Evolutionary conservation across 306 rosid genomes (phyloP).

Genomic region (Prunus mume): DNA sequence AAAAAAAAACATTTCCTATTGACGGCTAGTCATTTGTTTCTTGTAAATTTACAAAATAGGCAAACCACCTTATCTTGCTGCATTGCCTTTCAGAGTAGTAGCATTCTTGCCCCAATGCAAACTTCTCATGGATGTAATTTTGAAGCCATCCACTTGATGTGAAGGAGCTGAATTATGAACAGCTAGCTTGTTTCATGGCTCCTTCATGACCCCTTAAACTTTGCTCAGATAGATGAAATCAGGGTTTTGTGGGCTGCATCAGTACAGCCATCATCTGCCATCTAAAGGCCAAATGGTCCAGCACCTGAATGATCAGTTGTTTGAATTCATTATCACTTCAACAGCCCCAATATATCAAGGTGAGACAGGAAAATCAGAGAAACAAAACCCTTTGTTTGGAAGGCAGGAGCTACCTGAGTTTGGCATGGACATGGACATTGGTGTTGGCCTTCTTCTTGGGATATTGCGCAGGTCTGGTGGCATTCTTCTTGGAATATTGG

Average conservation of each 20-base stretch:
- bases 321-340: slow-evolving; percentile 8
- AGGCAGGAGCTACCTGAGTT: slow-evolving; percentile 33
- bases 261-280: slow-evolving; percentile 4
- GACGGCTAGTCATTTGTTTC: background rate
- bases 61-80: background rate
- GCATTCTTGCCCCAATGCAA: background rate
- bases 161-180: background rate
- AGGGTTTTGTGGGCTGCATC: slow-evolving; percentile 4
- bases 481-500: slow-evolving; percentile 23
- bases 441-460: background rate
- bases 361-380: background rate
- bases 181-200: background rate
- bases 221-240: background rate
- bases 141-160: slow-evolving; percentile 5
- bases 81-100: background rate
- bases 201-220: background rate
- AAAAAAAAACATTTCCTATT: background rate
- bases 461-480: slow-evolving; percentile 10
- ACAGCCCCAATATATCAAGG: background rate
- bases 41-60: background rate
- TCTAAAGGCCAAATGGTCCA: slow-evolving; percentile 42
- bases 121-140: background rate
- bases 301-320: slow-evolving; percentile 40
- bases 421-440: slow-evolving; percentile 35
- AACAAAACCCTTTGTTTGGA: background rate